A percentile compares a stretch with the other conserved stretches of the same genome.
Evolutionary conservation across 805 yeast genomes (phyloP).

Genomic region (Kazachstania taianensis): DNA sequence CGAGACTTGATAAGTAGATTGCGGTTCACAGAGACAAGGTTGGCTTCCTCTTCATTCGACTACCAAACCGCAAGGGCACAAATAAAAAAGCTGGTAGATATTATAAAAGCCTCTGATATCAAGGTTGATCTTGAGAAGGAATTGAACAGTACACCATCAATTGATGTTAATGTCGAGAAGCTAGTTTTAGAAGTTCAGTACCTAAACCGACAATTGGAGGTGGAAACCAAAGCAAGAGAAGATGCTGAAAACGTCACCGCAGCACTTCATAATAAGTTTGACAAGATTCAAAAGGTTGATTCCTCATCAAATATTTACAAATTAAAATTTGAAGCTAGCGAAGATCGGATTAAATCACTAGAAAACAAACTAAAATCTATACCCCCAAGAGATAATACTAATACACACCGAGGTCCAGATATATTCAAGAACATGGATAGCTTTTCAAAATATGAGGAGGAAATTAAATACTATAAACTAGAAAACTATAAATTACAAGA

Average conservation of each 20-base stretch:
- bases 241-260: slow-evolving; percentile 40
- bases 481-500: slow-evolving; percentile 38
- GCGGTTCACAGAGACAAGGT: slow-evolving; percentile 47
- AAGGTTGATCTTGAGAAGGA: slow-evolving; percentile 22
- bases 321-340: slow-evolving; percentile 38
- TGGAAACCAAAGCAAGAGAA: slow-evolving; percentile 40
- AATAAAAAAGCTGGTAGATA: slow-evolving; percentile 30
- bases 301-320: slow-evolving; percentile 32
- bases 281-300: slow-evolving; percentile 20
- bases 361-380: slow-evolving; percentile 29
- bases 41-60: slow-evolving; percentile 57
- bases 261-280: slow-evolving; percentile 18
- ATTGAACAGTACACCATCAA: slow-evolving; percentile 10
- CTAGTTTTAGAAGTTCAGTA: slow-evolving; percentile 37
- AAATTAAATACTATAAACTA: slow-evolving; percentile 20
- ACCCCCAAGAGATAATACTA: slow-evolving; percentile 22
- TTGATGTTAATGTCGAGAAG: slow-evolving; percentile 26
- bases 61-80: slow-evolving; percentile 40
- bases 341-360: slow-evolving; percentile 34
- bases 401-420: slow-evolving; percentile 18
- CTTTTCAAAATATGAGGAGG: slow-evolving; percentile 26
- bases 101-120: slow-evolving; percentile 18
- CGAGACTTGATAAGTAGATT: slow-evolving; percentile 46
- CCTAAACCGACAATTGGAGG: slow-evolving; percentile 39
- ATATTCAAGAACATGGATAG: slow-evolving; percentile 22